Evolutionary conservation across 331 rosid species (phyloP), one percentile per base, ranked within the genome.

Genomic region (Phaseolus coccineus): DNA sequence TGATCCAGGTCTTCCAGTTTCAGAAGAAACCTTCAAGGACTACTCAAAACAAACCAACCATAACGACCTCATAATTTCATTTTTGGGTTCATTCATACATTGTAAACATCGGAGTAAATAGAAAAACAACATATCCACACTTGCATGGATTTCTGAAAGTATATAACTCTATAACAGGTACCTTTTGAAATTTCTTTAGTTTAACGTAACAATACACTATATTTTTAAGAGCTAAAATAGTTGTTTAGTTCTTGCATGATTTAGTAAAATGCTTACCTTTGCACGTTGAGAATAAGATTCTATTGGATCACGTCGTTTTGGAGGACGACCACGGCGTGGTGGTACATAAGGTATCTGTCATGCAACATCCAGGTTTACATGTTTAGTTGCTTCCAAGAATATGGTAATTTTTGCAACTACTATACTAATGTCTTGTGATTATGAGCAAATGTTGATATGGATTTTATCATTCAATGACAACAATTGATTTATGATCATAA

Each of bases 281-380:
- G 3, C 39, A 4, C 22, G 63, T 42, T 8, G 39, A 31, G 50
- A 37, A 39, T 66, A 73, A 1, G 80, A 31, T 5, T 66, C 80
- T 46, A 14, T 62, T 14, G 3, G 4, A 5, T 55, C 80, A 10
- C 1, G 10, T 1, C 12, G 30, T 27, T 48, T 48, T 5, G 62
- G 48, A 15, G 55, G 33, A 65, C 80, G 80, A 42, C 70, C 76
- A 6, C 22, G 37, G 22, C 71, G 47, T 16, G 56, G 13, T 8
- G 22, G 15, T 55, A 35, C 27, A 37, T 35, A 33, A 0, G 19
- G n/a, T 5, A 5, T 37, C 27, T 57, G 27, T 3, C 3, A 14
- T n/a, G 44, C 28, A 28, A 31, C 47, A 51, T 16, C 11, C 39
- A 68, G 27, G 6, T 44, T 68, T 3, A 24, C 9, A 68, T 6